phyloP scores from a whole-genome alignment of 2,329 filamentous ascomycete genomes.

The Aspergillus phoenicis region DNA sequence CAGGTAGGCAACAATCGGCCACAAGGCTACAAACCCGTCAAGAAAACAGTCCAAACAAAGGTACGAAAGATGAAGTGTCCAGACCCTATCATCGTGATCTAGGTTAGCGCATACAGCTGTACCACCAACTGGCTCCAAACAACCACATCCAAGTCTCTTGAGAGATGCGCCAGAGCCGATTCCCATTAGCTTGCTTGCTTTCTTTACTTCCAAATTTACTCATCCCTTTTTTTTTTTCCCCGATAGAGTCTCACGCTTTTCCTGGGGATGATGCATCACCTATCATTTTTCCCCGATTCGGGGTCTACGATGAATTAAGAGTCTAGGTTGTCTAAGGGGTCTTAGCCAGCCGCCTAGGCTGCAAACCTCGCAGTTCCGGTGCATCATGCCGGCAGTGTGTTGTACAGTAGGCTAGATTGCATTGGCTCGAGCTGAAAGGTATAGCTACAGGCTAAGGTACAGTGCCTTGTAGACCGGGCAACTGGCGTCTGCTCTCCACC shows the following conservation, averaged over 20 bases:
- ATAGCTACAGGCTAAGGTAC: conserved; percentile 10
- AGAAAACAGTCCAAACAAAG: conserved; percentile 8
- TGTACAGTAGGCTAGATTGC: conserved; percentile 1
- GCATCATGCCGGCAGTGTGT: conserved; percentile 12
- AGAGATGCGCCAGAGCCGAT: not conserved
- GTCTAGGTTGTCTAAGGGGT: conserved; percentile 11
- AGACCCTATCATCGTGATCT: not conserved
- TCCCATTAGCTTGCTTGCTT: not conserved
- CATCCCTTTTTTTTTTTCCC: not conserved
- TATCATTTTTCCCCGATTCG: not conserved
- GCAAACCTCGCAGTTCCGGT: conserved; percentile 16
- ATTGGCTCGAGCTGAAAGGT: conserved; percentile 4
- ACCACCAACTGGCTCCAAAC: conserved; percentile 28
- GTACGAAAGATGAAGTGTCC: conserved; percentile 5
- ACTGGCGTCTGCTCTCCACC: conserved; percentile 15
- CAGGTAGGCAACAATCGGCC: not conserved
- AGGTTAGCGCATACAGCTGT: conserved; percentile 10
- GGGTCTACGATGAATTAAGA: not conserved
- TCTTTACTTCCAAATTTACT: not conserved
- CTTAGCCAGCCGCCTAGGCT: conserved; percentile 12
- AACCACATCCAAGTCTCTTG: conserved; percentile 19
- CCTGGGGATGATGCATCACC: not conserved
- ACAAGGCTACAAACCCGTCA: not conserved
- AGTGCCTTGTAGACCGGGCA: conserved; percentile 12
- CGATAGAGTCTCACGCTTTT: not conserved